Base-by-base conservation (phyloP, 306 rosid species). In the Vicia faba region DNA sequence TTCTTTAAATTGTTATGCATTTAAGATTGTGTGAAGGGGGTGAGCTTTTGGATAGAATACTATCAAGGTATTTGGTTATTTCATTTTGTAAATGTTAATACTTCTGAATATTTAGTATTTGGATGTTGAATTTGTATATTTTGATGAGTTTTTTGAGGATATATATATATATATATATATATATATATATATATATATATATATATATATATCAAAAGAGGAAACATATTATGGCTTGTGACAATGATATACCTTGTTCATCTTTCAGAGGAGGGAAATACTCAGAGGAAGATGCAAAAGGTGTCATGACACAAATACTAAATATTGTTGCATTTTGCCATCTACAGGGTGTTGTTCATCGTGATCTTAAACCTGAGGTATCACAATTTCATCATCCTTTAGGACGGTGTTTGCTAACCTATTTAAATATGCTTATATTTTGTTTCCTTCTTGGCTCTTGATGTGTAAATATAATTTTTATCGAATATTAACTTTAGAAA, bases 361-460 rank as follows among this genome's bases (percentile, higher is more conserved):
- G 97, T 5, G 97, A 92, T 76, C 97, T 92, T 56, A 92, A 92
- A 78, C 97, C 97, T 7, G 97, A 92, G 95, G 97, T 89, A 66
- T 51, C 10, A 29, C 49, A 10, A 38, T 66, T 14, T 33, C 5
- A 15, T 51, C 29, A 1, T 62, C 36, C 16, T 9, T 40, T 49
- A n/a, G n/a, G 66, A 9, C 45, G 7, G 57, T 68, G 29, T 53
- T 48, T 19, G 35, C 46, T 68, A 38, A 55, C 20, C 69, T 67
- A 54, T 29, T 50, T 70, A 53, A 11, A 56, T 39, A 58, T 10
- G 25, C 16, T 46, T 18, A 31, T 59, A 50, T 55, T 67, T 36
- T 74, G 44, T 66, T 55, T 61, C 35, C 31, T 58, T 53, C 38
- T 14, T 54, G 33, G 7, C 26, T 51, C 36, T 29, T 43, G 48